phyloP scores from a whole-genome alignment of 192 early-diverging fungal genomes.

The Backusella psychrophila region DNA sequence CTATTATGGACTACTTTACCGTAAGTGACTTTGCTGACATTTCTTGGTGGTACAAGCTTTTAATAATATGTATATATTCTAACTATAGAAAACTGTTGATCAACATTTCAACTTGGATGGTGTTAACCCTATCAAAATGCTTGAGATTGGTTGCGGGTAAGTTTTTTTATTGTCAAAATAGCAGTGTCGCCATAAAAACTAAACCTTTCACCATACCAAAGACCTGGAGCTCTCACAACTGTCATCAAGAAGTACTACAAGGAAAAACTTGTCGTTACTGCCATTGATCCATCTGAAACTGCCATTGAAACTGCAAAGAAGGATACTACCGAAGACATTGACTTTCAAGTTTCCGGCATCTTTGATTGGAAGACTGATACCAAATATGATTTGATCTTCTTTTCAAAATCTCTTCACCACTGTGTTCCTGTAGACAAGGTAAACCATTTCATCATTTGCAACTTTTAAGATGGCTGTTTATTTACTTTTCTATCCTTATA shows the following conservation, averaged over 20 bases:
- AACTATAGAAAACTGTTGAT: background rate
- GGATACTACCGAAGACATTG: background rate
- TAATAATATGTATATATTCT: background rate
- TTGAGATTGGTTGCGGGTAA: constrained; percentile 13
- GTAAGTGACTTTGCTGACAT: background rate
- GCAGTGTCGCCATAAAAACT: background rate
- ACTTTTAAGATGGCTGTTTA: background rate
- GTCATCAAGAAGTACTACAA: background rate
- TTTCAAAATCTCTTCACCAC: constrained; percentile 24
- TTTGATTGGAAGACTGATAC: background rate
- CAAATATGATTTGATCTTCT: constrained; percentile 16
- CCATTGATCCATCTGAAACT: background rate
- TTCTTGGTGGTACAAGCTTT: background rate
- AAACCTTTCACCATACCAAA: background rate
- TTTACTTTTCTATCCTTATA: background rate
- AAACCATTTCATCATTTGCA: background rate
- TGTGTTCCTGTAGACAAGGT: constrained; percentile 14
- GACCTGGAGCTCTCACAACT: constrained; percentile 3
- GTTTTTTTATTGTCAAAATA: background rate
- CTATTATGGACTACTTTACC: background rate
- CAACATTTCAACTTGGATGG: background rate
- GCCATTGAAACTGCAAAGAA: background rate
- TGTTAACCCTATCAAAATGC: background rate
- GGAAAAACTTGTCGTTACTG: background rate
- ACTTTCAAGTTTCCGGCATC: background rate